phyloP scores from a whole-genome alignment of 2,329 filamentous ascomycete genomes.

The Gliomastix tumulicola region DNA sequence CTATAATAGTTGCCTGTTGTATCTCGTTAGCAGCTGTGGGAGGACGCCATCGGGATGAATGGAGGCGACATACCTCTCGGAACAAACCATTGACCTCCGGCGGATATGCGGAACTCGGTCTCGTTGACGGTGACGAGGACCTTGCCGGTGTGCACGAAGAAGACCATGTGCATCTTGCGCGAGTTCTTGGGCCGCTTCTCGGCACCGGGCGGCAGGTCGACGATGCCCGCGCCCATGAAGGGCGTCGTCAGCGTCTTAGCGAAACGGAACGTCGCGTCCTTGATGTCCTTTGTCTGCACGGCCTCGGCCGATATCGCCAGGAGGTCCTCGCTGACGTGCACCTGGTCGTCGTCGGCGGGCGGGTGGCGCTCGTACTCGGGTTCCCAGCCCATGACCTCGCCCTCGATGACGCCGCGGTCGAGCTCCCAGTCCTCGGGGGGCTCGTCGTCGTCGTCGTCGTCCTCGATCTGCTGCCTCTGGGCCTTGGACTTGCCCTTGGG shows the following conservation, averaged over 20 bases:
- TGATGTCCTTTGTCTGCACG: constrained; percentile 51
- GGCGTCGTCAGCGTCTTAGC: constrained; percentile 78
- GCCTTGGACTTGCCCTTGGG: constrained; percentile 21
- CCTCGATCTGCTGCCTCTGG: constrained; percentile 13
- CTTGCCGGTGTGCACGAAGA: constrained; percentile 80
- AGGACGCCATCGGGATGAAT: not conserved
- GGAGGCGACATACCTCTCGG: constrained; percentile 63
- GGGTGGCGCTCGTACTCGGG: constrained; percentile 46
- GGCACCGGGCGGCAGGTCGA: constrained; percentile 77
- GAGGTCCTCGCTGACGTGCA: constrained; percentile 46
- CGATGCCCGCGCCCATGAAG: constrained; percentile 85
- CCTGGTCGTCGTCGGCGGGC: constrained; percentile 46
- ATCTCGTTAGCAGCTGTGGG: no score
- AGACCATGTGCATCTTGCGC: constrained; percentile 93
- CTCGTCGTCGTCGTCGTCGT: constrained; percentile 24
- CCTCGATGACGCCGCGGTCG: constrained; percentile 55
- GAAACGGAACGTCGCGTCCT: constrained; percentile 71
- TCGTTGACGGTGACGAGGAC: constrained; percentile 74
- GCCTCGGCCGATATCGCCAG: constrained; percentile 49
- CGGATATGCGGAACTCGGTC: constrained; percentile 72
- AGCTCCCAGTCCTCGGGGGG: constrained; percentile 61
- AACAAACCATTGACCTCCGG: constrained; percentile 89
- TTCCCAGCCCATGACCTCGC: constrained; percentile 59
- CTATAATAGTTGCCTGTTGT: constrained; percentile 91
- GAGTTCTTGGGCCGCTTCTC: constrained; percentile 89